Percentiles rank a stretch among this genome's conserved stretches.
These are phyloP conservation scores for Pleurostoma richardsiae DNA, from an alignment of 2,329 filamentous ascomycete genomes.

Conservation along the genomic window DNA sequence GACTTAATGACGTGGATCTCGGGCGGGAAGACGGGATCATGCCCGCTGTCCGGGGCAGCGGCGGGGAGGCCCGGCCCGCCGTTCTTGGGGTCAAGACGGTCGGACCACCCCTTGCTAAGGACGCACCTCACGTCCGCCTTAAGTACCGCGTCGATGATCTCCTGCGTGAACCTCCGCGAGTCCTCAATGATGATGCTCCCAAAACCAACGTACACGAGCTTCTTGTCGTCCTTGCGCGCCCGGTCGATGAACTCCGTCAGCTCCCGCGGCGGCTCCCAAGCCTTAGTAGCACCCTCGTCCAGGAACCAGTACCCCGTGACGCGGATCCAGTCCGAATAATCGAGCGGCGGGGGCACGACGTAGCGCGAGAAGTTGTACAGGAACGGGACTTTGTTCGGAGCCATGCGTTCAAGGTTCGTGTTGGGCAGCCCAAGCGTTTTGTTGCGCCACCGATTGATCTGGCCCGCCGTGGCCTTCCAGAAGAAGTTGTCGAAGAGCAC, in stretches of 20 bases:
- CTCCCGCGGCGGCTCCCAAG: conserved; percentile 70
- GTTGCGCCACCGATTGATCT: conserved; percentile 91
- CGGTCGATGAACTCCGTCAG: conserved; percentile 77
- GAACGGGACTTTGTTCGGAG: conserved; percentile 96
- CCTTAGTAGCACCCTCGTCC: conserved; percentile 56
- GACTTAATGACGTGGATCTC: conserved; percentile 87
- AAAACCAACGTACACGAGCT: conserved; percentile 94
- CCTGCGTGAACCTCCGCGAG: conserved; percentile 79
- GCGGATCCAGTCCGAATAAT: conserved; percentile 96
- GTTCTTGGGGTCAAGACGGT: conserved; percentile 44
- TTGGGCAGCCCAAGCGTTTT: conserved; percentile 71
- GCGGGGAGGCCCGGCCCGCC: conserved; percentile 38
- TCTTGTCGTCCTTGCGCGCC: conserved; percentile 77
- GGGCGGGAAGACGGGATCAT: conserved; percentile 65
- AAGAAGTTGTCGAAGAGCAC: conserved; percentile 96
- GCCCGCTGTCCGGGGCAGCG: conserved; percentile 13
- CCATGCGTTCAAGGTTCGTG: conserved; percentile 84
- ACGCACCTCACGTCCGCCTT: conserved; percentile 94
- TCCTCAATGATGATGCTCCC: conserved; percentile 93
- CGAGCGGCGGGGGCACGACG: conserved; percentile 88
- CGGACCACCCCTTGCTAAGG: conserved; percentile 94
- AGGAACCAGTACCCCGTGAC: conserved; percentile 99
- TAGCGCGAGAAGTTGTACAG: conserved; percentile 94
- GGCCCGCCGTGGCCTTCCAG: conserved; percentile 87
- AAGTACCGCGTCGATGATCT: conserved; percentile 86